Evolutionary conservation across 1,139 yeast genomes (phyloP).

Genomic region (Suhomyces choctaworum): DNA sequence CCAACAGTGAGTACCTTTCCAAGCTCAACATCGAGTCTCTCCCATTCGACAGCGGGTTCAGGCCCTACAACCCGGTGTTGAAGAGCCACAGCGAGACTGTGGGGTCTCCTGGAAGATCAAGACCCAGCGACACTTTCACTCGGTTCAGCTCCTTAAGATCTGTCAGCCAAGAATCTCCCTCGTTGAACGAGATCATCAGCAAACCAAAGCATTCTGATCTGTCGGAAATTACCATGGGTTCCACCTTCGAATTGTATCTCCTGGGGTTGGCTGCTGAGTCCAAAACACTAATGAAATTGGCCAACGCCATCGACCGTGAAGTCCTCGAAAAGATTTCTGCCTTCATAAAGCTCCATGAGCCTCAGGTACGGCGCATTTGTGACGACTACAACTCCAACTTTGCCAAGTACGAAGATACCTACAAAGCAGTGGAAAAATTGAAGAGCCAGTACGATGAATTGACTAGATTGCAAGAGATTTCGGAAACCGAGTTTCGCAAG

Average conservation of each 20-base stretch:
- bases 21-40: constrained; percentile 28
- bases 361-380: constrained; percentile 29
- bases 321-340: constrained; percentile 38
- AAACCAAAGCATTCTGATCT: neutral
- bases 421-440: constrained; percentile 30
- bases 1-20: constrained; percentile 38
- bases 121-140: constrained; percentile 12
- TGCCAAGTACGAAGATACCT: constrained; percentile 29
- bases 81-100: neutral
- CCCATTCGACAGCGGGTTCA: constrained; percentile 26
- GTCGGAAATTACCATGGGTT: constrained; percentile 6
- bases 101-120: constrained; percentile 3
- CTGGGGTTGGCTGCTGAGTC: constrained; percentile 26
- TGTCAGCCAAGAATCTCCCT: constrained; percentile 5
- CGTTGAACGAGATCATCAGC: constrained; percentile 3
- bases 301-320: constrained; percentile 38
- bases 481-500: constrained; percentile 14
- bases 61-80: constrained; percentile 12
- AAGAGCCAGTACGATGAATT: constrained; percentile 36
- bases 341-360: constrained; percentile 41
- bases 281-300: constrained; percentile 26
- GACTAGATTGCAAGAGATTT: constrained; percentile 32
- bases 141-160: constrained; percentile 16
- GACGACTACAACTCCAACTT: constrained; percentile 28
- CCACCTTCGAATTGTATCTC: constrained; percentile 18